Conservation (phyloP, 2,329 filamentous ascomycete genomes). For the Bipolaris gigantea region DNA sequence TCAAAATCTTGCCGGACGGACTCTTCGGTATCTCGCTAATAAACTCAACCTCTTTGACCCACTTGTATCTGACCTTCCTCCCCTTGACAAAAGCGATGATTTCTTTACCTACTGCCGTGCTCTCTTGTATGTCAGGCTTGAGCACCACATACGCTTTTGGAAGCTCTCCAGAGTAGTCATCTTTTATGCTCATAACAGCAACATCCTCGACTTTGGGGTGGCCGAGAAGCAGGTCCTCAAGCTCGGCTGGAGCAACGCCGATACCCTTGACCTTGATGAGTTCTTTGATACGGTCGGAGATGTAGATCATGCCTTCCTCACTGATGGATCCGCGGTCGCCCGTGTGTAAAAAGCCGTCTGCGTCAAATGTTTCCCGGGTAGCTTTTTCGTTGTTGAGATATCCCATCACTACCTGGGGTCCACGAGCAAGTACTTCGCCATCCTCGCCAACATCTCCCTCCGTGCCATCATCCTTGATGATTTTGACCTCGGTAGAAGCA, state of each 20-base stretch:
- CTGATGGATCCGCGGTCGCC: slow-evolving; percentile 61
- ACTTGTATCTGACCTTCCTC: slow-evolving; percentile 53
- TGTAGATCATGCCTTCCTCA: slow-evolving; percentile 58
- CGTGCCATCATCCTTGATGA: slow-evolving; percentile 59
- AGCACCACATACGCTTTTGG: slow-evolving; percentile 52
- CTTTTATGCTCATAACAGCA: slow-evolving; percentile 57
- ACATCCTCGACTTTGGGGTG: slow-evolving; percentile 60
- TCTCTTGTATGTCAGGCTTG: slow-evolving; percentile 38
- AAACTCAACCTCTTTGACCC: slow-evolving; percentile 51
- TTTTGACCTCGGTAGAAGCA: slow-evolving; percentile 62
- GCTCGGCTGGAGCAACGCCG: slow-evolving; percentile 63
- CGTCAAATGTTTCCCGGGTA: slow-evolving; percentile 51
- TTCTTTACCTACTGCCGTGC: slow-evolving; percentile 43
- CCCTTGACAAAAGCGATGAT: slow-evolving; percentile 49
- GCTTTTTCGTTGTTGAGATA: slow-evolving; percentile 51
- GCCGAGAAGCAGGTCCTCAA: slow-evolving; percentile 64
- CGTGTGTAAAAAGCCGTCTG: slow-evolving; percentile 59
- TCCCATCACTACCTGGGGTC: slow-evolving; percentile 56
- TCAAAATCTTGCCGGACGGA: slow-evolving; percentile 52
- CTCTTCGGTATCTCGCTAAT: slow-evolving; percentile 53
- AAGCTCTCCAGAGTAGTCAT: slow-evolving; percentile 56
- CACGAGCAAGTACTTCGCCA: slow-evolving; percentile 55
- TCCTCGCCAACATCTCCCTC: slow-evolving; percentile 57
- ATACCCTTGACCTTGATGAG: slow-evolving; percentile 70
- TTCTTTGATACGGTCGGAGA: slow-evolving; percentile 66